Percentiles rank a stretch among this genome's conserved stretches.
Conservation (phyloP, 805 yeast species). For the Wickerhamomyces strasburgensis region DNA sequence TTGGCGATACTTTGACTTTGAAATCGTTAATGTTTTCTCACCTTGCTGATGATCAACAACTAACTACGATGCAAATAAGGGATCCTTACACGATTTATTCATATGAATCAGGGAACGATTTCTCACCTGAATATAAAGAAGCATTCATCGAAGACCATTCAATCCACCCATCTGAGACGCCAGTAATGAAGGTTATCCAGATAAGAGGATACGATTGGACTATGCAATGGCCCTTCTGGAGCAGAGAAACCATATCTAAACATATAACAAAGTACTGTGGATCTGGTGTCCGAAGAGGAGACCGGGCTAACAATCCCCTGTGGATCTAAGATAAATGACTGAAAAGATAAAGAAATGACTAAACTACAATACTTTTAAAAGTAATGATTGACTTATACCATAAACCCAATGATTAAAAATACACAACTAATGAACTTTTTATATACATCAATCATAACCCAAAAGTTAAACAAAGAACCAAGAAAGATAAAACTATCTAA, state of each 20-base stretch:
- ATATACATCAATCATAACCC: slow-evolving; percentile 11
- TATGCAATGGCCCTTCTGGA: slow-evolving; percentile 18
- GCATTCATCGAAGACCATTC: slow-evolving; percentile 1
- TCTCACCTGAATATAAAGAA: slow-evolving; percentile 15
- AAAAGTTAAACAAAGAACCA: slow-evolving; percentile 2
- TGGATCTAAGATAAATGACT: background rate
- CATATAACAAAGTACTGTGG: slow-evolving; percentile 5
- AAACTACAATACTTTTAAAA: slow-evolving; percentile 6
- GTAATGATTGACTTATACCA: slow-evolving; percentile 18
- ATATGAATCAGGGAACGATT: slow-evolving; percentile 10
- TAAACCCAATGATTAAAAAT: slow-evolving; percentile 15
- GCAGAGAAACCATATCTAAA: slow-evolving; percentile 12
- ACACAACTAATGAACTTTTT: slow-evolving; percentile 7
- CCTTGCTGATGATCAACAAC: slow-evolving; percentile 14
- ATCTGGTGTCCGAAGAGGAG: slow-evolving; percentile 3
- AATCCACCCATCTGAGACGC: slow-evolving; percentile 1
- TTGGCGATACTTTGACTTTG: slow-evolving; percentile 1
- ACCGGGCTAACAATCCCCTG: slow-evolving; percentile 11
- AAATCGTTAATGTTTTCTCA: slow-evolving; percentile 20
- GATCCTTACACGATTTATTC: slow-evolving; percentile 12
- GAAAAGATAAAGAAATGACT: background rate
- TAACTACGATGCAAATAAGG: slow-evolving; percentile 1
- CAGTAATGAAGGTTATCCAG: background rate
- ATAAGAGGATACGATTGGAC: background rate
- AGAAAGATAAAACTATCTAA: slow-evolving; percentile 10